These are phyloP conservation scores for Nitzschia putrida DNA, from an alignment of 108 stramenopile genomes.

Conservation along the genomic window DNA sequence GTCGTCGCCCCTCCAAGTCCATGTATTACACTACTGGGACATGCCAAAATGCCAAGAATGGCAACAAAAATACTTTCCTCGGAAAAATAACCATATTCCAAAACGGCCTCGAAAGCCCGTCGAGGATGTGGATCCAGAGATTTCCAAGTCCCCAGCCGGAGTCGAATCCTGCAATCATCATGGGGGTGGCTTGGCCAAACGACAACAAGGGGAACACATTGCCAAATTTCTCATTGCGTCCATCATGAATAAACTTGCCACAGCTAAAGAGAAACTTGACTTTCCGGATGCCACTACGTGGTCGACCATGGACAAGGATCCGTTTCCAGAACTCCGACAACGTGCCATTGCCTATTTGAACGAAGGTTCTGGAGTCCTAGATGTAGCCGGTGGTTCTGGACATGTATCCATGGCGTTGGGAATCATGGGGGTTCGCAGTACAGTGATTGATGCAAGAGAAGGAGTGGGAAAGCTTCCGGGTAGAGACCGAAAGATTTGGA, in stretches of 20 bases:
- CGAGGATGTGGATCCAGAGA: neutral
- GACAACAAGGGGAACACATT: conserved; percentile 60
- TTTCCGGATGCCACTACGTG: neutral
- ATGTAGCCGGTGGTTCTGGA: conserved; percentile 84
- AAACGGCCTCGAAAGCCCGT: neutral
- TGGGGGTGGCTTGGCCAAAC: conserved; percentile 53
- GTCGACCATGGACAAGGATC: neutral
- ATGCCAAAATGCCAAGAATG: conserved; percentile 55
- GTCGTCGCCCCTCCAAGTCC: conserved; percentile 17
- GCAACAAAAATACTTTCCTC: conserved; percentile 45
- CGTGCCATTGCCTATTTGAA: conserved; percentile 44
- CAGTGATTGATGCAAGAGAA: conserved; percentile 75
- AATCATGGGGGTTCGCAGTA: conserved; percentile 60
- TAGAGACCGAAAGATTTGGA: conserved; percentile 69
- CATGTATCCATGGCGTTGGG: conserved; percentile 75
- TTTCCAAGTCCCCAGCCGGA: neutral
- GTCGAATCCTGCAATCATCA: conserved; percentile 24
- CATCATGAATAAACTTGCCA: conserved; percentile 37
- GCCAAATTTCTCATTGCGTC: conserved; percentile 58
- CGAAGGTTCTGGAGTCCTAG: conserved; percentile 58
- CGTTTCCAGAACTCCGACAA: neutral
- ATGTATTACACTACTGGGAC: conserved; percentile 42
- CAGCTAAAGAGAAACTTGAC: neutral
- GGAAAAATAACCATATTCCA: conserved; percentile 1
- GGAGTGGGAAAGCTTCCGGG: conserved; percentile 65